Evolutionary conservation across 2,329 filamentous ascomycete genomes (phyloP).

Genomic region (Colletotrichum sp.): DNA sequence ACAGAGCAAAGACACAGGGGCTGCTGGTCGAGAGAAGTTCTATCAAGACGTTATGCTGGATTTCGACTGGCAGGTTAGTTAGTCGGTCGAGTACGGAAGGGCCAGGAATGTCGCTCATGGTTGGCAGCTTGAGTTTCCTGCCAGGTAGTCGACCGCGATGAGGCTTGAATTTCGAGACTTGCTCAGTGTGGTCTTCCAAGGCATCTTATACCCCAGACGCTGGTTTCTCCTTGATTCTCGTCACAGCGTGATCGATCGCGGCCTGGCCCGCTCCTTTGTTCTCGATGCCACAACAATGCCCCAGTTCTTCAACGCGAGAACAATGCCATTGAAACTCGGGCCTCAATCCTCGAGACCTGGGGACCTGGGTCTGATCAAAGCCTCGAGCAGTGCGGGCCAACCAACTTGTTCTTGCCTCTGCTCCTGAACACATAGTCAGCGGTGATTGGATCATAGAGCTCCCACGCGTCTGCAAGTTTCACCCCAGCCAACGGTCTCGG

Average conservation of each 20-base stretch:
- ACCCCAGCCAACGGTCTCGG: neutral
- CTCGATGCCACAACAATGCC: neutral
- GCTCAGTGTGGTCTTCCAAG: neutral
- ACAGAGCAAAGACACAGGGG: slow-evolving; percentile 9
- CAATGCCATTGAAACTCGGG: neutral
- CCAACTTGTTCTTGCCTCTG: neutral
- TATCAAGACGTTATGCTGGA: slow-evolving; percentile 1
- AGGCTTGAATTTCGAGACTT: neutral
- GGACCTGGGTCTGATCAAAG: neutral
- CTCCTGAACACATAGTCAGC: neutral
- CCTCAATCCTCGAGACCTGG: neutral
- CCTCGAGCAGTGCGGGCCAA: neutral
- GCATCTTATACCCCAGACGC: neutral
- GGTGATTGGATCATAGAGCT: neutral
- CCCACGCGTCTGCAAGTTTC: neutral
- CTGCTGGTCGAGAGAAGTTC: neutral
- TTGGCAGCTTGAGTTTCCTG: neutral
- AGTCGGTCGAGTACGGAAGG: neutral
- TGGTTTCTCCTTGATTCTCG: neutral
- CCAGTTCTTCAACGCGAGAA: neutral
- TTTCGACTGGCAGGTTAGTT: slow-evolving; percentile 2
- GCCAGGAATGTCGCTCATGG: neutral
- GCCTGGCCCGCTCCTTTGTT: slow-evolving; percentile 1
- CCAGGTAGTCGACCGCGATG: neutral
- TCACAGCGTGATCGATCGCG: neutral